These are phyloP conservation scores for Arthrobotrys sinensis DNA, from an alignment of 2,329 filamentous ascomycete species.

Conservation along the genomic window DNA sequence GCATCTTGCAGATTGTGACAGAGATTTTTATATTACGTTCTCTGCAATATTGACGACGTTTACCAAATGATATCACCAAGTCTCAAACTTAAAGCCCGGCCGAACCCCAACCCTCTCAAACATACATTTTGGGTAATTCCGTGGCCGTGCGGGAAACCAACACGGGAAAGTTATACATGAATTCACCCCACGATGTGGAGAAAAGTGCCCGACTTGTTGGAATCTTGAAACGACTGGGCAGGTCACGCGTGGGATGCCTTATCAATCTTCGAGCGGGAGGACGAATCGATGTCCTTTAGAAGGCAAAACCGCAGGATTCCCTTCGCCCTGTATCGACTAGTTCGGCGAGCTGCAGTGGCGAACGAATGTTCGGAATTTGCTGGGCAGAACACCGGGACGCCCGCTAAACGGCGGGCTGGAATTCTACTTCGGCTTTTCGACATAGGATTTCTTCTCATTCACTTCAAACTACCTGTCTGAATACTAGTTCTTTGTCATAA, in stretches of 20 bases:
- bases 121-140: not conserved
- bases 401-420: conserved; percentile 24
- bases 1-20: conserved; percentile 38
- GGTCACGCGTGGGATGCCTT: conserved; percentile 45
- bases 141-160: conserved; percentile 30
- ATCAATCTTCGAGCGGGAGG: not conserved
- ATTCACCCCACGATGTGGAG: conserved; percentile 35
- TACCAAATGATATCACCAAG: conserved; percentile 41
- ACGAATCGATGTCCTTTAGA: conserved; percentile 15
- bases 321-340: conserved; percentile 3
- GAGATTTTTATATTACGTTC: not conserved
- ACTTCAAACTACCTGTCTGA: not conserved
- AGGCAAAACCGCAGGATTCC: conserved; percentile 27
- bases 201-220: conserved; percentile 44
- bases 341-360: conserved; percentile 35
- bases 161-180: conserved; percentile 12
- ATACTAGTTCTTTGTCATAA: conserved; percentile 10
- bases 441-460: not conserved
- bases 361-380: conserved; percentile 22
- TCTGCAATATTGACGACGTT: not conserved
- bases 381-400: conserved; percentile 16
- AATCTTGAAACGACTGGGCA: conserved; percentile 33
- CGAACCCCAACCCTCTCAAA: conserved; percentile 1
- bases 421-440: conserved; percentile 8
- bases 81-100: conserved; percentile 8